Base-by-base conservation (phyloP, 2,329 filamentous ascomycete species). In the Talaromyces verruculosus region DNA sequence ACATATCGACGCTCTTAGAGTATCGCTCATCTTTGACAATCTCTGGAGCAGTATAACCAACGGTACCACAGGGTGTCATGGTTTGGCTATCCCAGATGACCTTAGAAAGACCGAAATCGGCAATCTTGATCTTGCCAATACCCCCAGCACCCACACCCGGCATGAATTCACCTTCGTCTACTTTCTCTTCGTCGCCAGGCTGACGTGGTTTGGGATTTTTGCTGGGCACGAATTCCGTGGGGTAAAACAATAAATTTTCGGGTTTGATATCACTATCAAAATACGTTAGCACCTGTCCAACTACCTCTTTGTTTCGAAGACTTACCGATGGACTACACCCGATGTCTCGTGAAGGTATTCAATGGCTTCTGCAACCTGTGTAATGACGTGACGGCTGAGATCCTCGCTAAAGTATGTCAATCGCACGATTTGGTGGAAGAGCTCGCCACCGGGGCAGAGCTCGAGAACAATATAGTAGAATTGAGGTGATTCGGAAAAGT, bases 21-120 rank as follows among this genome's bases (percentile, higher is more conserved):
- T 99, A 99, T 25, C 93, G 88, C 80, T 99, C 95, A 79, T 99
- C 95, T 81, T 98, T 98, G 77, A 99, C 95, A 69, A 99, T 99
- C 76, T 99, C 95, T 7, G 95, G 95, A 3, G 95, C 95, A 3
- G 95, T 98, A 80, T 99, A 99, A 51, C 95, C 95, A 65, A 98
- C 95, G 0, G 95, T 99, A 66, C 95, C 95, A 77, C 95, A 99
- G n/a, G 95, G 95, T 2, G 95, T 99, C 92, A 97, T 98, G 10
- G 95, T 99, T 76, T 96, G 91, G 71, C 88, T 95, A 73, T 98
- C 95, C 95, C 95, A 99, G 17, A 99, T 92, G 70, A 99, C 91
- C 81, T 99, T 99, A 69, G 94, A 97, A 10, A 99, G 84, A 63
- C 95, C 95, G 76, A 99, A 99, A 75, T 99, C 95, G 75, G 95